phyloP scores from a whole-genome alignment of 2,329 filamentous ascomycete species.

The Lasiodiplodia citricola region DNA sequence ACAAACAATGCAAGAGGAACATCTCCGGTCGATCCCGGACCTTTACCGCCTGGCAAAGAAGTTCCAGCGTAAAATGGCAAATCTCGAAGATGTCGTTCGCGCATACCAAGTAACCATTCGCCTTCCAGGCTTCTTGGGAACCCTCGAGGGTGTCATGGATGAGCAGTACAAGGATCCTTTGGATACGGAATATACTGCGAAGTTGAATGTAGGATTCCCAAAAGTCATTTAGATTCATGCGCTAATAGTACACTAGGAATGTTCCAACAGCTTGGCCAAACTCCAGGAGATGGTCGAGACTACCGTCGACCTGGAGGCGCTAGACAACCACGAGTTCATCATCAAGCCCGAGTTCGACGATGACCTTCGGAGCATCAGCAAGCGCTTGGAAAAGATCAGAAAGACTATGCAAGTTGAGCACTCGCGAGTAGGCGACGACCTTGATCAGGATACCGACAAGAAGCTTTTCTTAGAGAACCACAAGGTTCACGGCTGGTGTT shows the following conservation, averaged over 20 bases:
- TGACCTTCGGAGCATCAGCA: conserved; percentile 81
- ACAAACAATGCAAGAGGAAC: conserved; percentile 96
- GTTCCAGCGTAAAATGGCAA: conserved; percentile 90
- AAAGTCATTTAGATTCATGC: conserved; percentile 40
- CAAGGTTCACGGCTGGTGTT: conserved; percentile 94
- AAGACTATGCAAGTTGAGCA: conserved; percentile 86
- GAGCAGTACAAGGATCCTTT: conserved; percentile 88
- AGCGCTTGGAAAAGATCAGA: conserved; percentile 84
- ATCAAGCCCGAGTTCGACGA: conserved; percentile 99
- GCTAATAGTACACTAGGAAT: conserved; percentile 47
- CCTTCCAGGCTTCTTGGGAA: conserved; percentile 85
- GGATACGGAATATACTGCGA: conserved; percentile 84
- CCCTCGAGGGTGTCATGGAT: conserved; percentile 93
- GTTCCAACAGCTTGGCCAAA: conserved; percentile 79
- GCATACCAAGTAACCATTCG: conserved; percentile 95
- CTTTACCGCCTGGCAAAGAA: conserved; percentile 92
- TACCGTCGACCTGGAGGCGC: conserved; percentile 91
- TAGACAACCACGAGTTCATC: conserved; percentile 97
- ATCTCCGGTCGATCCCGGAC: conserved; percentile 90
- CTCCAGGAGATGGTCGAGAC: conserved; percentile 98
- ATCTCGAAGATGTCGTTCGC: conserved; percentile 91
- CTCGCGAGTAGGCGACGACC: conserved; percentile 73
- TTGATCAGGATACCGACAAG: conserved; percentile 94
- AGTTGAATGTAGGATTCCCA: conserved; percentile 56
- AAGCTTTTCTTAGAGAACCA: conserved; percentile 98